Base-by-base conservation (phyloP, 345 rosid species). In the Ricinus communis region DNA sequence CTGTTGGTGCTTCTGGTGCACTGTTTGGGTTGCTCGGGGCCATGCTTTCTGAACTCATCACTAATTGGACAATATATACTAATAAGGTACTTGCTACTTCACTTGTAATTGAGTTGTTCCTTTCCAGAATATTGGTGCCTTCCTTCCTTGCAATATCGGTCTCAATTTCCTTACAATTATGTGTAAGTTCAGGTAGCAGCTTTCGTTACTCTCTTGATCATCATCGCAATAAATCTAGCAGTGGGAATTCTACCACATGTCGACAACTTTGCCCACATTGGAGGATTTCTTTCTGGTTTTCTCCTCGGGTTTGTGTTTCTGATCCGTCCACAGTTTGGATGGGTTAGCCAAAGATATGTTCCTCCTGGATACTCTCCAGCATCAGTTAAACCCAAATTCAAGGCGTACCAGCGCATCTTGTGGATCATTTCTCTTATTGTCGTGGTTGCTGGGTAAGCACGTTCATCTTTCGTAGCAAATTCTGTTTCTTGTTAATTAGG, bases 1-100 rank as follows among this genome's bases (percentile, higher is more conserved):
- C 97, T 0, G 98, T 94, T 52, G 98, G 98, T 70, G 98, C 98
- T 41, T 94, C 98, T 49, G 98, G 98, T 79, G 96, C 96, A 0
- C 88, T 94, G 24, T 91, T 94, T 82, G 98, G 98, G 62, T 81
- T 94, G 66, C 92, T 94, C 19, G 98, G 98, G 36, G 86, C 88
- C 77, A 94, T 94, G 97, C 96, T 94, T 4, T 94, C 98, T 50
- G 97, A 91, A 77, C 93, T 94, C 76, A 90, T 94, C 59, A 91
- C 91, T 40, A 94, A 94, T 58, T 94, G 98, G 98, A 81, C 96
- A 1, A 94, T 87, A n/a, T 94, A 94, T 79, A 74, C 85, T 27
- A 88, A 88, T 72, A 94, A 91, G 97, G 98, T 94, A 50, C 16
- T 7, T 36, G 21, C 19, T 46, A 15, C 43, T 27, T 30, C 21